phyloP scores from a whole-genome alignment of 1,284 basidiomycete species.

The Cryptococcus sp. region DNA sequence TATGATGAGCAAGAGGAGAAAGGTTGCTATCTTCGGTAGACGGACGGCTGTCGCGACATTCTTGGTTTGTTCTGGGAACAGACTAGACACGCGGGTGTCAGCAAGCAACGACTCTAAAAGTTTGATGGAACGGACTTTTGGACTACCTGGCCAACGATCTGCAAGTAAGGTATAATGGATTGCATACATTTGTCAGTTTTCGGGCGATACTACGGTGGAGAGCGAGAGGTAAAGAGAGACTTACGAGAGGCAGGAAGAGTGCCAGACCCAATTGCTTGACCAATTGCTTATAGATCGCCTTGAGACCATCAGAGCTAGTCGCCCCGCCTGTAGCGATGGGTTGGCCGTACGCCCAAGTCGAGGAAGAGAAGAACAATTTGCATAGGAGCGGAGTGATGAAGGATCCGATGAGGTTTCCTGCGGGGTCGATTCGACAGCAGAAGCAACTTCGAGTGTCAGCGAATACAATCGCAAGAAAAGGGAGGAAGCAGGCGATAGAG shows the following conservation, averaged over 20 bases:
- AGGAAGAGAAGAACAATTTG: constrained; percentile 33
- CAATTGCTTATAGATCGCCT: constrained; percentile 38
- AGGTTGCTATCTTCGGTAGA: constrained; percentile 32
- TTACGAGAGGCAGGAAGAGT: constrained; percentile 39
- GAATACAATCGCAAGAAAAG: neutral
- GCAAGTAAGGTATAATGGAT: neutral
- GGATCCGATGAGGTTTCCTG: constrained; percentile 35
- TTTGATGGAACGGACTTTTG: constrained; percentile 18
- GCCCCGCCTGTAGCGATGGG: constrained; percentile 34
- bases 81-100: constrained; percentile 18
- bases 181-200: too few species aligned
- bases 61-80: constrained; percentile 34
- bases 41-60: constrained; percentile 28
- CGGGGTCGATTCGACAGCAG: neutral
- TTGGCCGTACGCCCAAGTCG: constrained; percentile 36
- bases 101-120: constrained; percentile 7
- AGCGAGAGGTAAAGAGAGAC: neutral
- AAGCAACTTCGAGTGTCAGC: neutral
- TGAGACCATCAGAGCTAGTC: constrained; percentile 26
- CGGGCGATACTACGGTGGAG: neutral
- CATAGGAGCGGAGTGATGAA: constrained; percentile 45
- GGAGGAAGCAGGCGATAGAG: neutral
- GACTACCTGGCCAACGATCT: constrained; percentile 30
- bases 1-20: constrained; percentile 30
- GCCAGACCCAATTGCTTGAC: constrained; percentile 37